Evolutionary conservation across 805 yeast species (phyloP).

Genomic region (Kregervanrija fluxuum): DNA sequence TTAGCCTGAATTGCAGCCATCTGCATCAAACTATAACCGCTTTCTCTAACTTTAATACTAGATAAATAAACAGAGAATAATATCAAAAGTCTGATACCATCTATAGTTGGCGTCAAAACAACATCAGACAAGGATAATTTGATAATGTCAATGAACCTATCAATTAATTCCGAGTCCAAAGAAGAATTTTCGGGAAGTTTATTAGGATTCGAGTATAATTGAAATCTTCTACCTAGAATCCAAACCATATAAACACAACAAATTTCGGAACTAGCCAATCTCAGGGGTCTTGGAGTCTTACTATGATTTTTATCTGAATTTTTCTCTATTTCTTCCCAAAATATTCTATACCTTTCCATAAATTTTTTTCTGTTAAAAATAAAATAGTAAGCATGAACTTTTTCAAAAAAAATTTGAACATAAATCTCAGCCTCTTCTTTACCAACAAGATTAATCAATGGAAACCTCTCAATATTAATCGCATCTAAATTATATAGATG

Average conservation of each 20-base stretch:
- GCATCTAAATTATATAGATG: constrained; percentile 26
- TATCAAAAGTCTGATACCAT: constrained; percentile 36
- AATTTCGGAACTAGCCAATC: constrained; percentile 28
- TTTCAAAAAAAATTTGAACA: constrained; percentile 32
- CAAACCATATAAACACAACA: constrained; percentile 43
- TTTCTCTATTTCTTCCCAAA: constrained; percentile 30
- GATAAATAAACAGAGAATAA: constrained; percentile 37
- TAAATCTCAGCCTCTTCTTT: constrained; percentile 31
- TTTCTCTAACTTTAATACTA: constrained; percentile 38
- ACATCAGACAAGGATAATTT: constrained; percentile 37
- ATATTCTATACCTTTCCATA: constrained; percentile 28
- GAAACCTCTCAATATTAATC: constrained; percentile 30
- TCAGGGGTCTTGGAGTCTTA: constrained; percentile 10
- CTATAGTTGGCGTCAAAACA: constrained; percentile 35
- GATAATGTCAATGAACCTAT: constrained; percentile 33
- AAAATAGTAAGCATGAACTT: constrained; percentile 38
- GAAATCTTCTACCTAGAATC: constrained; percentile 32
- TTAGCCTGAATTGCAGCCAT: constrained; percentile 41
- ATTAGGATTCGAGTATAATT: constrained; percentile 21
- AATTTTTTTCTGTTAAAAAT: constrained; percentile 32
- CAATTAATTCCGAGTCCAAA: constrained; percentile 22
- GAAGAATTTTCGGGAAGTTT: constrained; percentile 15
- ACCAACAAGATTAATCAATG: constrained; percentile 27
- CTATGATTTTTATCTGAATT: constrained; percentile 6
- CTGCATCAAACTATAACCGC: constrained; percentile 41